phyloP scores from a whole-genome alignment of 2,329 filamentous ascomycete species.

The Elsinoe necatrix region DNA sequence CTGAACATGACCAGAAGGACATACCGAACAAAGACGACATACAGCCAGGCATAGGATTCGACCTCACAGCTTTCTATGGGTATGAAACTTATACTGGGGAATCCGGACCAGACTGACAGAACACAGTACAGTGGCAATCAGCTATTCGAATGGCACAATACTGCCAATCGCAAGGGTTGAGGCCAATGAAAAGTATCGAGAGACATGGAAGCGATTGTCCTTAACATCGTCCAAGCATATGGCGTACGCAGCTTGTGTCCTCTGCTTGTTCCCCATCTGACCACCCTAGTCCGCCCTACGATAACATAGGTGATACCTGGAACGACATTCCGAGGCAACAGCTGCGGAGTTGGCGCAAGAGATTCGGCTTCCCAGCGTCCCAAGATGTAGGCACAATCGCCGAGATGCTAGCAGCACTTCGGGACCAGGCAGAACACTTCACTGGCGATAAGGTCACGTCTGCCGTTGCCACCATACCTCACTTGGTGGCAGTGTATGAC shows the following conservation, averaged over 20 bases:
- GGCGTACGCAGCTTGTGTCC: not conserved
- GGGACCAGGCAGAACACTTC: not conserved
- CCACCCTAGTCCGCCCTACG: not conserved
- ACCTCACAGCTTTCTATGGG: constrained; percentile 7
- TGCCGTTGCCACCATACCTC: not conserved
- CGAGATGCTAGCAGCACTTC: not conserved
- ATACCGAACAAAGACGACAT: not conserved
- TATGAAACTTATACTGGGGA: not conserved
- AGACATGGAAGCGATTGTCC: not conserved
- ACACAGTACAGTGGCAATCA: not conserved
- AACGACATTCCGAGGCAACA: not conserved
- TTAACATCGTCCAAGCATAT: not conserved
- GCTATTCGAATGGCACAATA: not conserved
- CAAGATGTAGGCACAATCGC: not conserved
- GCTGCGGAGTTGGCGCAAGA: not conserved
- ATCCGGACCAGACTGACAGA: not conserved
- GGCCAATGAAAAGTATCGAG: not conserved
- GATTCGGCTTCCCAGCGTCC: not conserved
- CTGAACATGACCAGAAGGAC: not conserved
- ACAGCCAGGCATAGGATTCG: not conserved
- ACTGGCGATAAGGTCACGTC: not conserved
- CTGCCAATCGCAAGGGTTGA: not conserved
- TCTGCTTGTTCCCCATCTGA: no score
- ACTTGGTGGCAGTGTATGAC: not conserved
- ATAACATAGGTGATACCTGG: not conserved